Percentiles rank a stretch among this genome's conserved stretches.
These are phyloP conservation scores for Gilbertella persicaria DNA, from an alignment of 371 early-diverging fungal genomes.

Conservation along the genomic window DNA sequence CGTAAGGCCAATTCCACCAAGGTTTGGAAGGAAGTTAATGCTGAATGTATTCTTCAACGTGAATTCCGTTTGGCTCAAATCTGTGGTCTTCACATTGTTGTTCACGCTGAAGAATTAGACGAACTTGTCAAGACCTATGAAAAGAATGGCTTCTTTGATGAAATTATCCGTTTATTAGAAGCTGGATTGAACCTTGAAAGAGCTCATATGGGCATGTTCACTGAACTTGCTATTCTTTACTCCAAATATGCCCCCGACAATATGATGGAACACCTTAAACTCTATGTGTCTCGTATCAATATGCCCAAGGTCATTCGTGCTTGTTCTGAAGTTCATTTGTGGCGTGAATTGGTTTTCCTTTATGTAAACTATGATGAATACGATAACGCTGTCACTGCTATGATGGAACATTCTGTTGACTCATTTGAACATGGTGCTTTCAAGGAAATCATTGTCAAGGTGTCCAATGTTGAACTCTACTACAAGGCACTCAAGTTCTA, in stretches of 20 bases:
- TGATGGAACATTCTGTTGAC: conserved; percentile 90
- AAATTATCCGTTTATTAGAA: conserved; percentile 88
- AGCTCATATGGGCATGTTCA: conserved; percentile 99
- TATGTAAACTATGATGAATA: conserved; percentile 98
- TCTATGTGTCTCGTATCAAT: conserved; percentile 95
- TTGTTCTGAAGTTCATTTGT: conserved; percentile 91
- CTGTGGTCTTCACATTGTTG: conserved; percentile 93
- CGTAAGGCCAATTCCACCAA: conserved; percentile 96
- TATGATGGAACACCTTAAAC: conserved; percentile 95
- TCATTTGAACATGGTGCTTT: conserved; percentile 96
- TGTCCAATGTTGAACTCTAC: conserved; percentile 93
- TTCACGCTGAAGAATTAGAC: conserved; percentile 96
- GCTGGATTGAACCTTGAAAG: conserved; percentile 93
- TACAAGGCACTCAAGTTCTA: conserved; percentile 97
- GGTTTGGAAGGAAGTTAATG: conserved; percentile 98
- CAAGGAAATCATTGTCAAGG: conserved; percentile 95
- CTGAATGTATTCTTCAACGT: conserved; percentile 89
- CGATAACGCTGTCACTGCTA: conserved; percentile 93
- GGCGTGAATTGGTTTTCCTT: conserved; percentile 95
- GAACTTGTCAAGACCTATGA: conserved; percentile 88
- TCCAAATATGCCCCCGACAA: conserved; percentile 92
- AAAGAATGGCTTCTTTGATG: conserved; percentile 83
- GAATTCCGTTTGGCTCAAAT: conserved; percentile 97
- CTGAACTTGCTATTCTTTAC: conserved; percentile 95
- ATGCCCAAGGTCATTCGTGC: conserved; percentile 97